Evolutionary conservation across 169 alveolate species (phyloP).

Genomic region (Plasmodium relictum): DNA sequence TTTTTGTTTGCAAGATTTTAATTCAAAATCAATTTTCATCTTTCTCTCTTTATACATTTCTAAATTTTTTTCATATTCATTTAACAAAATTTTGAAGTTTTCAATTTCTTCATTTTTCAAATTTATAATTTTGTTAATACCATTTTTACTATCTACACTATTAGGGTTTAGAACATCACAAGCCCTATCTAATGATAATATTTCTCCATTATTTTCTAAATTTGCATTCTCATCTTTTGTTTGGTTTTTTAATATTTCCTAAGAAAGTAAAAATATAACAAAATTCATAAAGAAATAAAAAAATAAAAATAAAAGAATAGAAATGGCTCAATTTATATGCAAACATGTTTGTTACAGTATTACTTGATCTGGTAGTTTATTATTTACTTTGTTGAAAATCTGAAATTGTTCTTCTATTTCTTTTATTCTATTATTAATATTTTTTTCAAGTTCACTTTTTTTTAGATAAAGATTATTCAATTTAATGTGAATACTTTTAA

Average conservation of each 20-base stretch:
- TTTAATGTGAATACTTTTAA: slow-evolving; percentile 61
- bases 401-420: slow-evolving; percentile 41
- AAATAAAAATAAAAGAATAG: not conserved
- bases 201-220: not conserved
- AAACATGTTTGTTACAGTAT: too few relatives aligned
- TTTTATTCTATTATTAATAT: slow-evolving; percentile 14
- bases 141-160: not conserved
- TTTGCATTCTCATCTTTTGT: not conserved
- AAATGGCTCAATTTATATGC: too few relatives aligned
- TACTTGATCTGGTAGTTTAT: not conserved
- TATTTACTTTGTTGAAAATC: not conserved
- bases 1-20: slow-evolving; percentile 30
- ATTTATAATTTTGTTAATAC: not conserved
- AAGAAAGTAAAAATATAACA: not conserved
- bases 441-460: slow-evolving; percentile 34
- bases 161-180: too few relatives aligned
- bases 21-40: slow-evolving; percentile 6
- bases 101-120: slow-evolving; percentile 1
- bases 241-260: not conserved
- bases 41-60: slow-evolving; percentile 12
- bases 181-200: not conserved
- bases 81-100: slow-evolving; percentile 3
- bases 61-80: slow-evolving; percentile 4
- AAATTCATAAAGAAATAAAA: not conserved
- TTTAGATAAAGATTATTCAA: slow-evolving; percentile 34